A percentile compares a stretch with the other conserved stretches of the same genome.
phyloP scores from a whole-genome alignment of 2,329 filamentous ascomycete species.

The Pseudofabraea citricarpa region DNA sequence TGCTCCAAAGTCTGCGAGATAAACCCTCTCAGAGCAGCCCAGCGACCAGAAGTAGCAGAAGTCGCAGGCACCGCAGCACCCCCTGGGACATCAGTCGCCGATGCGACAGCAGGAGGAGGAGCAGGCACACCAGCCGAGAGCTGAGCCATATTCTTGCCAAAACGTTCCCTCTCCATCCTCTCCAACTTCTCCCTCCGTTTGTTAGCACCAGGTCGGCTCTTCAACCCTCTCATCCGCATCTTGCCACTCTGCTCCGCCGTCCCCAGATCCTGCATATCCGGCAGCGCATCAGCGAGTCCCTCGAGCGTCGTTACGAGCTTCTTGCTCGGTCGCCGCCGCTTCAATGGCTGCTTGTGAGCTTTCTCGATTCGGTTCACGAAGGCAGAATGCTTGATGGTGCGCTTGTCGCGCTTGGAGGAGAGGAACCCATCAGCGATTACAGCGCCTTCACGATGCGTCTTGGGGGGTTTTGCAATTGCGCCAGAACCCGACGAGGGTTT shows the following conservation, averaged over 20 bases:
- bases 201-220: conserved; percentile 70
- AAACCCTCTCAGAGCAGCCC: conserved; percentile 77
- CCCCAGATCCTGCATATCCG: conserved; percentile 41
- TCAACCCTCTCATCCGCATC: conserved; percentile 70
- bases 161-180: conserved; percentile 74
- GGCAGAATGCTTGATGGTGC: conserved; percentile 71
- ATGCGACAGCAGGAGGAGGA: conserved; percentile 8
- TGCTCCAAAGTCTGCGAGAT: conserved; percentile 87
- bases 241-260: conserved; percentile 47
- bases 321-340: conserved; percentile 65
- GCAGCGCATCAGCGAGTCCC: conserved; percentile 75
- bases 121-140: conserved; percentile 35
- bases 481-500: conserved; percentile 45
- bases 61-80: conserved; percentile 5
- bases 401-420: conserved; percentile 78
- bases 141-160: conserved; percentile 76
- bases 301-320: conserved; percentile 75
- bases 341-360: conserved; percentile 46
- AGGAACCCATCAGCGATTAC: conserved; percentile 54
- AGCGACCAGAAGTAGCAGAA: conserved; percentile 53
- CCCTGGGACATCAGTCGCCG: conserved; percentile 6
- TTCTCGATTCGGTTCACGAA: conserved; percentile 77
- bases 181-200: conserved; percentile 81
- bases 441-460: conserved; percentile 39
- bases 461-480: conserved; percentile 14